phyloP scores from a whole-genome alignment of 768 basidiomycete species.

The Mycena metata region DNA sequence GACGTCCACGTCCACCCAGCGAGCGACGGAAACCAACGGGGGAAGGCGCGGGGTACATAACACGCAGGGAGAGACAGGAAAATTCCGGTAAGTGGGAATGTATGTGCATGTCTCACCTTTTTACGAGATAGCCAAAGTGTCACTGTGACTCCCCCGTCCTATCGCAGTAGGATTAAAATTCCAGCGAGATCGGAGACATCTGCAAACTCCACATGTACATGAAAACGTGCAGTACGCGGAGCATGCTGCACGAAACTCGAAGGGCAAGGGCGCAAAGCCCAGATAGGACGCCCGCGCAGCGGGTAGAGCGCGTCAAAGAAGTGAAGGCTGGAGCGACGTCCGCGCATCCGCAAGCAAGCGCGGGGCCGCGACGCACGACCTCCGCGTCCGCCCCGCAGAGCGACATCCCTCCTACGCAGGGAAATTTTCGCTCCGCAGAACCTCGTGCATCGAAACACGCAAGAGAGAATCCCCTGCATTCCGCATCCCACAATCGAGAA shows the following conservation, averaged over 20 bases:
- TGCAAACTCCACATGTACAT: constrained; percentile 9
- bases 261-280: constrained; percentile 18
- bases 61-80: constrained; percentile 3
- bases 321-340: constrained; percentile 3
- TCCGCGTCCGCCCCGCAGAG: neutral
- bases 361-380: constrained; percentile 6
- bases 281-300: constrained; percentile 8
- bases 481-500: neutral
- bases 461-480: too few relatives aligned
- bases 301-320: constrained; percentile 15
- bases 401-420: constrained; percentile 3
- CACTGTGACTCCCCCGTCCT: constrained; percentile 12
- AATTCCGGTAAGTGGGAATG: constrained; percentile 10
- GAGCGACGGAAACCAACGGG: constrained; percentile 2
- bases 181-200: constrained; percentile 15
- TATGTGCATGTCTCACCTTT: constrained; percentile 9
- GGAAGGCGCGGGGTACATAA: constrained; percentile 7
- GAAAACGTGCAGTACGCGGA: constrained; percentile 15
- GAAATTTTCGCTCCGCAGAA: constrained; percentile 4
- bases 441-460: neutral
- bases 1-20: constrained; percentile 13
- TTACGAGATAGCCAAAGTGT: too few relatives aligned
- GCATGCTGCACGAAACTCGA: constrained; percentile 14
- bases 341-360: constrained; percentile 4
- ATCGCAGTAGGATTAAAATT: constrained; percentile 13